Evolutionary conservation across 169 alveolate genomes (phyloP), one percentile per base, ranked within the genome.

Genomic region (Plasmodium knowlesi): DNA sequence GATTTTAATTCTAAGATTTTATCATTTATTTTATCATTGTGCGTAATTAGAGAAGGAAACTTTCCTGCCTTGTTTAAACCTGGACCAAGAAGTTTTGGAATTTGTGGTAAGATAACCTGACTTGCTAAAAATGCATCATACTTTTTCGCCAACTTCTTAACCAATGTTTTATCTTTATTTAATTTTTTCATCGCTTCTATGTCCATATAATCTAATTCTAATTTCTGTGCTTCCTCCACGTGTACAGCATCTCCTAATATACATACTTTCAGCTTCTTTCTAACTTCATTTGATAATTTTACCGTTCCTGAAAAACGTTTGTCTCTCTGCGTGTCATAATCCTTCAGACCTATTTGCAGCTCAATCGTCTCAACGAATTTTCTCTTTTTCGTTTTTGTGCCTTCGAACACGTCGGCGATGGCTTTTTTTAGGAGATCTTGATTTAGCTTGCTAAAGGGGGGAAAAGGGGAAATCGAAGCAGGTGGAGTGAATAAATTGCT

Each of bases 261-360:
- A 96, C 99, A 99, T 88, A 99, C 98, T 97, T 98, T 98, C 93
- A 98, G 96, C 94, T 98, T 97, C 89, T 99, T 98, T 94, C 99
- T 98, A 53, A 99, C 99, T 76, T 98, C 98, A 97, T 98, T 96
- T n/a, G 99, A 99, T 76, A 99, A 98, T 95, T 98, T 98, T 90
- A 99, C 99, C 57, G 99, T 96, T 37, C 99, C 99, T 41, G 99
- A 97, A 98, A 99, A 99, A 97, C 99, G 99, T 97, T 99, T 99
- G 97, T 99, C 99, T 95, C 99, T 98, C 94, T 99, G 99, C 54
- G 99, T 99, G 96, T 99, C 99, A 96, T 99, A 99, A 95, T 99
- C 99, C 98, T 99, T 99, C 89, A 99, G 92, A n/a, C 97, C 99
- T 82, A 99, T 98, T 96, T 99, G 99, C 81, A 99, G 98, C 96